Conservation (phyloP, 2,329 filamentous ascomycete genomes). For the Diaporthe sp. region DNA sequence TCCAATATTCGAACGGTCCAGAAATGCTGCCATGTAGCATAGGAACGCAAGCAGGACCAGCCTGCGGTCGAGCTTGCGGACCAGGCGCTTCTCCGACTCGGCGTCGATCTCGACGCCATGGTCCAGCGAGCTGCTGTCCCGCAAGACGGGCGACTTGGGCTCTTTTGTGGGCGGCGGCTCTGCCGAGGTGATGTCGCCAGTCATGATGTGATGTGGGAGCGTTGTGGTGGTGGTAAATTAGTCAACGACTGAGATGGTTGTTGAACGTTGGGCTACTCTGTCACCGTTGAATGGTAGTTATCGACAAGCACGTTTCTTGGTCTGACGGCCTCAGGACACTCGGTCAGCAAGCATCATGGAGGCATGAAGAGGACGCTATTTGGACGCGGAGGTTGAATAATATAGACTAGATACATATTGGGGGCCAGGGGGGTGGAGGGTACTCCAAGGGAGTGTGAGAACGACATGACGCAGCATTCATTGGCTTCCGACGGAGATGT, state of each 20-base stretch:
- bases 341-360: too few species aligned
- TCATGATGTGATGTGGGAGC: constrained; percentile 3
- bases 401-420: neutral
- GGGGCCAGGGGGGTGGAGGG: too few species aligned
- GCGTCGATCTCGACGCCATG: constrained; percentile 46
- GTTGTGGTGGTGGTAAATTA: neutral
- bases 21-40: constrained; percentile 53
- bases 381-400: neutral
- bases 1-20: constrained; percentile 58
- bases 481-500: neutral
- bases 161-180: neutral
- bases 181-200: constrained; percentile 21
- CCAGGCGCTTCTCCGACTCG: constrained; percentile 50
- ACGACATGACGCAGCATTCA: constrained; percentile 15
- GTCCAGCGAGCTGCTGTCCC: neutral
- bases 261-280: neutral
- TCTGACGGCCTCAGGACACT: neutral
- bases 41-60: constrained; percentile 51
- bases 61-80: constrained; percentile 52
- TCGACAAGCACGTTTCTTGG: neutral
- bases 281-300: neutral
- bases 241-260: too few species aligned
- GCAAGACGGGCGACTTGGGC: neutral
- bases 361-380: neutral
- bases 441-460: neutral